phyloP scores from a whole-genome alignment of 192 early-diverging fungal genomes.

The Haplosporangium gracile region DNA sequence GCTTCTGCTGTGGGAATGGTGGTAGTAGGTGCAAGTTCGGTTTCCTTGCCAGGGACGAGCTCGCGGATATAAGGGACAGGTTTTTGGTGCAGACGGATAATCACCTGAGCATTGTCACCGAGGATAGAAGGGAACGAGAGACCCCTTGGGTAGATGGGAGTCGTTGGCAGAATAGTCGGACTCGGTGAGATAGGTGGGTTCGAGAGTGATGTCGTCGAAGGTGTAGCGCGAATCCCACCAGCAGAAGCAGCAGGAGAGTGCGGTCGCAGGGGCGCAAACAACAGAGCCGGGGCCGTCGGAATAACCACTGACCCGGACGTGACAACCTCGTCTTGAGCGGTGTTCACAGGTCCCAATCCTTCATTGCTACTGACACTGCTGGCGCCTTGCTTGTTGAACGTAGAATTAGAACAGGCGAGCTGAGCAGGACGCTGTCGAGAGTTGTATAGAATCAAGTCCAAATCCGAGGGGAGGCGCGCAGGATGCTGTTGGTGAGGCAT shows the following conservation, averaged over 20 bases:
- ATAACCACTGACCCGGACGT: background rate
- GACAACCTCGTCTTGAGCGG: background rate
- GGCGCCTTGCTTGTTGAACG: background rate
- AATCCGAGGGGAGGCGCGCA: conserved; percentile 7
- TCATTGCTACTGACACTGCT: too few relatives aligned
- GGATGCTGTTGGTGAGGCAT: background rate
- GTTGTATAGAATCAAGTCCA: background rate
- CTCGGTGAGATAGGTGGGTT: background rate
- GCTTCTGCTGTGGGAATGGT: background rate
- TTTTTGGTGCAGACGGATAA: conserved; percentile 19
- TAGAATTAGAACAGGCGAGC: background rate
- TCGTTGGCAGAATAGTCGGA: background rate
- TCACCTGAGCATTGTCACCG: background rate
- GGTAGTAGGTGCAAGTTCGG: background rate
- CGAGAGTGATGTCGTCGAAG: background rate
- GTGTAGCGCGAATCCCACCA: background rate
- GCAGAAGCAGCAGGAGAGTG: background rate
- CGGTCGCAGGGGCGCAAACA: conserved; percentile 5
- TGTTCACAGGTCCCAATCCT: background rate
- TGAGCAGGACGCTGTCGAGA: background rate
- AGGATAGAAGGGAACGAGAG: conserved; percentile 3
- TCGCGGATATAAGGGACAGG: conserved; percentile 41
- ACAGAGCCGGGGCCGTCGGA: background rate
- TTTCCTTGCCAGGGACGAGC: conserved; percentile 27
- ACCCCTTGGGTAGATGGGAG: conserved; percentile 28